Base-by-base conservation (phyloP, 2,329 filamentous ascomycete genomes). In the Fusarium austroafricanum region DNA sequence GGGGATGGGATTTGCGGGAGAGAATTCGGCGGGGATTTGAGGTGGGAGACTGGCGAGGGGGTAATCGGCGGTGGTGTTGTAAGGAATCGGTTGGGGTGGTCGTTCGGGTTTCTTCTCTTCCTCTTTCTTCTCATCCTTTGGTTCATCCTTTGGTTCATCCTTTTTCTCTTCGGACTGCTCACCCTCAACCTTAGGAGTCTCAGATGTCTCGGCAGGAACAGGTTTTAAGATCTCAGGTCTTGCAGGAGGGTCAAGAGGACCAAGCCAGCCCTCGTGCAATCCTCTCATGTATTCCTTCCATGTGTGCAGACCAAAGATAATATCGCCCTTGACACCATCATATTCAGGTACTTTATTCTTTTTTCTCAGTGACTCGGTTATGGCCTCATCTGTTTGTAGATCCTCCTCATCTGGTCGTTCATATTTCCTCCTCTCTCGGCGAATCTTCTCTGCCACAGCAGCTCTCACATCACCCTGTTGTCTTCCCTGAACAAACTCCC, bases 281-380 rank as follows among this genome's bases (percentile, higher is more conserved):
- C 96, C 96, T 60, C 94, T 87, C 23, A 98, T 83, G 78, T 98
- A 99, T 80, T 99, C 96, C 81, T 97, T 99, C 96, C 96, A 99
- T 11, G 95, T 90, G 77, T 97, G 92, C 57, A 95, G 84, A 14
- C 96, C 96, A 72, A 99, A 88, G 18, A 98, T 89, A 51, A 99
- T 85, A 76, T 98, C 95, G 43, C 96, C 96, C 66, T 87, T 86
- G 21, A 91, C 83, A 11, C 92, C 94, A 6, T 90, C 84, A 75
- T 91, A 95, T 33, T 92, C 89, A 26, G 83, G 84, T 11, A 95
- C 87, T 9, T 90, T 90, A 63, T 89, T 88, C 68, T 83, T 86
- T 74, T 84, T 83, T 71, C 94, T 86, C 52, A 91, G 81, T 11
- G 86, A 83, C 60, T 89, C 84, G 8, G 96, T 80, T 10, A 89